Conservation (phyloP, 139 green algal genomes). For the Protoeuglena noctilucae region DNA sequence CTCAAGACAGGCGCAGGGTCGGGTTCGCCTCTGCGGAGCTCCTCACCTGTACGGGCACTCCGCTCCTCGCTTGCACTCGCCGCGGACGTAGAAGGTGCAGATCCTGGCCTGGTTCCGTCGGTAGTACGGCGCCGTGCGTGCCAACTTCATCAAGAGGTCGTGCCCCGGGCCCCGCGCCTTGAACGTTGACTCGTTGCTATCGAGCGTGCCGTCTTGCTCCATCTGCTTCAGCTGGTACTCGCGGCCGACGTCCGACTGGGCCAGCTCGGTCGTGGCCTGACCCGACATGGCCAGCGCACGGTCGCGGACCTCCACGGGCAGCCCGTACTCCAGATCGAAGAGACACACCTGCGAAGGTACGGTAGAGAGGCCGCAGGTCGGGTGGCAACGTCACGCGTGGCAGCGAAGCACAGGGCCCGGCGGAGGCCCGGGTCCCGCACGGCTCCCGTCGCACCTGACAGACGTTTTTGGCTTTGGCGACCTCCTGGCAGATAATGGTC, state of each 20-base stretch:
- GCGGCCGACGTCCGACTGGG: conserved; percentile 66
- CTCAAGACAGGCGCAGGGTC: too few species aligned
- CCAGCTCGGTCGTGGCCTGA: conserved; percentile 52
- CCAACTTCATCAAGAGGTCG: conserved; percentile 63
- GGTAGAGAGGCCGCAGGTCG: background rate
- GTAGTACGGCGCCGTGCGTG: conserved; percentile 88
- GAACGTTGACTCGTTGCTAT: conserved; percentile 14
- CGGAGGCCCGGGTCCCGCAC: too few species aligned
- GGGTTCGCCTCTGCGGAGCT: too few species aligned
- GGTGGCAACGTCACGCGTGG: background rate
- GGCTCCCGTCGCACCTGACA: conserved; percentile 85
- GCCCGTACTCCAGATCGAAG: conserved; percentile 87
- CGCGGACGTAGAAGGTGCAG: conserved; percentile 87
- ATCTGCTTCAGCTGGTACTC: conserved; percentile 64
- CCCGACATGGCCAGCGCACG: conserved; percentile 53
- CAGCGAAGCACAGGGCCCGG: too few species aligned
- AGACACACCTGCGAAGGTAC: conserved; percentile 65
- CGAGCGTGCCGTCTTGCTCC: conserved; percentile 27
- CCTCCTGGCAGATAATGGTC: conserved; percentile 95
- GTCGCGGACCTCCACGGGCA: conserved; percentile 83
- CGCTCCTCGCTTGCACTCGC: conserved; percentile 78
- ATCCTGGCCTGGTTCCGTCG: conserved; percentile 84
- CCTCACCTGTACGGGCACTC: conserved; percentile 93
- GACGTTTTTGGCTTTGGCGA: conserved; percentile 97
- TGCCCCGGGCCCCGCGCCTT: too few species aligned